phyloP scores from a whole-genome alignment of 352 stramenopile species.

The Globisporangium nunn region DNA sequence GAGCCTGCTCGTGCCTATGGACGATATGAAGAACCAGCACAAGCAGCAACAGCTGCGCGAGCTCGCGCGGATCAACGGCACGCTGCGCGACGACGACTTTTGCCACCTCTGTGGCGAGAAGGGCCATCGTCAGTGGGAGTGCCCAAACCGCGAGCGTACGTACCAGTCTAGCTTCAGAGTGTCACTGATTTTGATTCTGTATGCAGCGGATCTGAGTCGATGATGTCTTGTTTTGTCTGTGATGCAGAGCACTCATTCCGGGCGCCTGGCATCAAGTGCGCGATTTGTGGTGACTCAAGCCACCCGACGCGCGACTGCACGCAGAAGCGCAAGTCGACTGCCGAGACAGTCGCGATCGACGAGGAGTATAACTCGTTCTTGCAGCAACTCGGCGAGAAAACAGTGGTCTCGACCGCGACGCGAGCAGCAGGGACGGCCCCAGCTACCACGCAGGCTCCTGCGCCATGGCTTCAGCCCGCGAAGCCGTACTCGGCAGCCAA shows the following conservation, averaged over 20 bases:
- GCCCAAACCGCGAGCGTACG: constrained; percentile 87
- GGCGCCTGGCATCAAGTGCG: constrained; percentile 91
- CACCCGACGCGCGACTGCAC: constrained; percentile 97
- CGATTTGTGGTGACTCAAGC: constrained; percentile 96
- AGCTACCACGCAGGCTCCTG: constrained; percentile 12
- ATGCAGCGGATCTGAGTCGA: no score
- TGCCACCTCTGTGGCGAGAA: constrained; percentile 98
- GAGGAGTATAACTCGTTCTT: constrained; percentile 85
- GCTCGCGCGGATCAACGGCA: constrained; percentile 98
- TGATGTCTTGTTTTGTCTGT: no score
- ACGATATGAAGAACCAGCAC: constrained; percentile 92
- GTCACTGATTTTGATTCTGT: background rate
- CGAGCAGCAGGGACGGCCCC: constrained; percentile 13
- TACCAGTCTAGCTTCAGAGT: background rate
- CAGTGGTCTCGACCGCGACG: constrained; percentile 49
- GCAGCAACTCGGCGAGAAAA: constrained; percentile 79
- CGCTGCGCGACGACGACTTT: constrained; percentile 95
- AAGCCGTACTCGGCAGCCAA: constrained; percentile 32
- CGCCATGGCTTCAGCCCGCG: constrained; percentile 61
- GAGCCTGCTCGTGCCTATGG: constrained; percentile 87
- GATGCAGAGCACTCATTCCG: constrained; percentile 48
- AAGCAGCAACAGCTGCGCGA: constrained; percentile 98
- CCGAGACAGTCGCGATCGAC: constrained; percentile 72
- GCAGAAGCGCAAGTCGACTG: constrained; percentile 70
- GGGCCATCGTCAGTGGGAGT: constrained; percentile 96